Conservation (phyloP, 129 eudicot genomes). For the Helichrysum umbraculigerum region DNA sequence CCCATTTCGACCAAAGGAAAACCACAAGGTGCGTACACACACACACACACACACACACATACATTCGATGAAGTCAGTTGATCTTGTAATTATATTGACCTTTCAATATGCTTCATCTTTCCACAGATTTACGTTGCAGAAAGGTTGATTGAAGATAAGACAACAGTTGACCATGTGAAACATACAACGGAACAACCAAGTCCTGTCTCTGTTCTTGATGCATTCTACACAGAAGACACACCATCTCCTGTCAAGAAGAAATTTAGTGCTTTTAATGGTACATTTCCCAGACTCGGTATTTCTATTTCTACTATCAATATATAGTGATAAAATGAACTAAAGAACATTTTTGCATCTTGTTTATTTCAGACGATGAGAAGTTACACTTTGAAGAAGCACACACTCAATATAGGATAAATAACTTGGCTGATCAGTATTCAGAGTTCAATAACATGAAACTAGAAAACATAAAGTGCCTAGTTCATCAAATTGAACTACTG, state of each 20-base stretch:
- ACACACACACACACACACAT: constrained; percentile 18
- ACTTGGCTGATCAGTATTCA: constrained; percentile 29
- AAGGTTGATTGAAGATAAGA: constrained; percentile 45
- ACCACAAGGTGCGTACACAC: constrained; percentile 46
- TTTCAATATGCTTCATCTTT: constrained; percentile 29
- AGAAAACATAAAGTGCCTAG: constrained; percentile 44
- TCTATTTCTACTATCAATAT: neutral
- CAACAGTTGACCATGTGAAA: constrained; percentile 47
- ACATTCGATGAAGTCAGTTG: constrained; percentile 14
- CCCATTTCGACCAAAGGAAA: constrained; percentile 33
- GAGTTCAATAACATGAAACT: constrained; percentile 38
- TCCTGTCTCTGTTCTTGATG: constrained; percentile 92
- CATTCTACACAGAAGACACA: constrained; percentile 71
- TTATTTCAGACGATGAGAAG: constrained; percentile 49
- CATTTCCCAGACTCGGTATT: neutral
- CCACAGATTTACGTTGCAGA: constrained; percentile 40
- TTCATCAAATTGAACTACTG: constrained; percentile 46
- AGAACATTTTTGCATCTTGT: constrained; percentile 14
- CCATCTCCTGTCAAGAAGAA: constrained; percentile 91
- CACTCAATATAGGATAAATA: constrained; percentile 29
- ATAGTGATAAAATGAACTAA: constrained; percentile 7
- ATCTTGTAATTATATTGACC: neutral
- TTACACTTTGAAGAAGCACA: constrained; percentile 45
- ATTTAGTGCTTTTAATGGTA: constrained; percentile 67
- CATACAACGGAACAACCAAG: constrained; percentile 77